Evolutionary conservation across 1,284 basidiomycete genomes (phyloP), one percentile per base, ranked within the genome.

Genomic region (Moesziomyces sp.): DNA sequence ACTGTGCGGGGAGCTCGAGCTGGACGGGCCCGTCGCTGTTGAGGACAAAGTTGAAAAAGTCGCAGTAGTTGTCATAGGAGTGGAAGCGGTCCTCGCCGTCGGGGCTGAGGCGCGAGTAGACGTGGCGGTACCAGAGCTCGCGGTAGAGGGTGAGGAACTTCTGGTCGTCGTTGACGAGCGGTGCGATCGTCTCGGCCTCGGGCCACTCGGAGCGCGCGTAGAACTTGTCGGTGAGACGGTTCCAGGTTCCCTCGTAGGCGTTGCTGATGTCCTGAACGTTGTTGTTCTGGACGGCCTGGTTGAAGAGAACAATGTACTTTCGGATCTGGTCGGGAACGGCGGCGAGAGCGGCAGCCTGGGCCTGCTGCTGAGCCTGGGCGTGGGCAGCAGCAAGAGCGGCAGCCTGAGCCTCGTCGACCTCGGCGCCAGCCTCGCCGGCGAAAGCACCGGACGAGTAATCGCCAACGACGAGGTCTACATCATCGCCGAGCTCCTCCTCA

Each of bases 41-140:
- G 63, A 93, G 87, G 86, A 99, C 89, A 85, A 95, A 95, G 87
- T 97, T 98, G 89, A 98, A 92, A 75, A 99, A 88, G 85, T 97
- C 93, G 88, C 96, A 98, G 85, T 94, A 97, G 87, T 97, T 97
- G 85, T 98, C 96, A 86, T 98, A 99, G 2, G 94, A 96, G 85
- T 97, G 93, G 88, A 97, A 95, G 58, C 96, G 91, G 86, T 98
- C 96, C 85, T 98, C 95, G 75, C 97, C 90, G 85, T 97, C 93
- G 58, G 96, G 95, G 82, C 92, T 91, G 50, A 97, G 88, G 49
- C 94, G 91, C 10, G 95, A 97, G 86, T 98, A 97, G 53, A 98
- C 93, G 84, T 97, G 94, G 50, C 87, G 80, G 85, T 92, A 94
- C 86, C 94, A 94, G 16, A 97, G 89, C 85, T 98, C 96, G 76